Percentiles rank a stretch among this genome's conserved stretches.
phyloP scores from a whole-genome alignment of 2,329 filamentous ascomycete species.

The Neonectria ditissima region DNA sequence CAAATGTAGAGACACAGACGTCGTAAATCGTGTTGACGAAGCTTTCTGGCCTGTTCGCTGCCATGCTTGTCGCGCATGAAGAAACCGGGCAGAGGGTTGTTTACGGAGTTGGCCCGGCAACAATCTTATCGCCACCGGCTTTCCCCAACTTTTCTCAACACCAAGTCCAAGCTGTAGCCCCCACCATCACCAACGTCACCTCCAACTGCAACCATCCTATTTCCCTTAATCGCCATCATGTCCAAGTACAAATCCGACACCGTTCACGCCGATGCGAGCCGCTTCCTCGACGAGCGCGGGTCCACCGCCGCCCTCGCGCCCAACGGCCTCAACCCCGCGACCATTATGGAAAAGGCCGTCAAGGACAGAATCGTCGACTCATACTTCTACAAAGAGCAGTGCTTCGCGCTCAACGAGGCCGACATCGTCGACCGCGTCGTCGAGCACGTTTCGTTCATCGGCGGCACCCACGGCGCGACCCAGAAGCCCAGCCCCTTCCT shows the following conservation, averaged over 20 bases:
- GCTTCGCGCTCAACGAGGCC: conserved; percentile 90
- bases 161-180: conserved; percentile 28
- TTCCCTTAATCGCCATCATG: conserved; percentile 41
- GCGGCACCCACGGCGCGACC: conserved; percentile 85
- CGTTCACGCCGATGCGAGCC: conserved; percentile 83
- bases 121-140: conserved; percentile 54
- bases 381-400: conserved; percentile 99
- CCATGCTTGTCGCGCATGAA: conserved; percentile 28
- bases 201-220: conserved; percentile 18
- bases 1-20: neutral
- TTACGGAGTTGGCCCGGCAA: conserved; percentile 56
- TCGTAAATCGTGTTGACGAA: conserved; percentile 4
- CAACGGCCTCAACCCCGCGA: conserved; percentile 92
- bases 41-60: conserved; percentile 24
- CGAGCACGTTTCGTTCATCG: conserved; percentile 83
- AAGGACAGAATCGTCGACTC: conserved; percentile 94
- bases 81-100: conserved; percentile 31
- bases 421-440: conserved; percentile 90
- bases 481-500: conserved; percentile 94
- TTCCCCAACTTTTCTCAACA: conserved; percentile 38
- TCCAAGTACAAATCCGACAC: conserved; percentile 56
- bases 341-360: conserved; percentile 94
- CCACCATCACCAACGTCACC: conserved; percentile 30
- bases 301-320: conserved; percentile 80
- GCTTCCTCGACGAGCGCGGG: conserved; percentile 91